Evolutionary conservation across 2,329 filamentous ascomycete genomes (phyloP), one percentile per base, ranked within the genome.

Genomic region (Aspergillus sojae): DNA sequence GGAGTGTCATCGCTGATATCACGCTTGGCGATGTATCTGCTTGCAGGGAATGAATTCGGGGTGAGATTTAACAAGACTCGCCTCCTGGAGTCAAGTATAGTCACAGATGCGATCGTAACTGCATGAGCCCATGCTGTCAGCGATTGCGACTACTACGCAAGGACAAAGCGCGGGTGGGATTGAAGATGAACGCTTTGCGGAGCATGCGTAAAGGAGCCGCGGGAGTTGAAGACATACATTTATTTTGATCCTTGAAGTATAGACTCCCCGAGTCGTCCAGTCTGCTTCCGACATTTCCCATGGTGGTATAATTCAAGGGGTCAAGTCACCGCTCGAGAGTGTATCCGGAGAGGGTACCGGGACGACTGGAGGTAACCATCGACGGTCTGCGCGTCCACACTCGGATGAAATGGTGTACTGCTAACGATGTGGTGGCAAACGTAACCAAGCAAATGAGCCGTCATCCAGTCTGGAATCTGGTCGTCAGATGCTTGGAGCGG

Each of bases 271-370:
- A 75, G 67, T 97, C 94, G 73, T 96, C 94, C 74, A 90, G 89
- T 80, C 89, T 91, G 84, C 94, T 97, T 79, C 88, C 90, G 80
- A 97, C 89, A 83, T 91, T 93, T 76, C 95, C 95, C 95, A 99
- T 99, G 78, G 80, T 86, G 81, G 78, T 71, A 64, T 61, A 53
- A 56, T 61, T 63, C 61, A 62, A 69, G 23, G 52, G 65, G 67
- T 73, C 62, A 71, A 65, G 65, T 73, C 66, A 72, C 70, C 68
- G 70, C 69, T 69, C 66, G 69, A 70, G 64, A 68, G 65, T 64
- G 48, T 66, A 67, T 70, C 68, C 69, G 68, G 67, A 67, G 66
- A 68, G 71, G 67, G 62, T 59, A 69, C 69, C 68, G 66, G 71
- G 62, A 62, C 67, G 70, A 69, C 63, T 71, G 60, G 62, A 67